A percentile compares a stretch with the other conserved stretches of the same genome.
Evolutionary conservation across 208 protist genomes (phyloP).

Genomic region (Leishmania arabica): DNA sequence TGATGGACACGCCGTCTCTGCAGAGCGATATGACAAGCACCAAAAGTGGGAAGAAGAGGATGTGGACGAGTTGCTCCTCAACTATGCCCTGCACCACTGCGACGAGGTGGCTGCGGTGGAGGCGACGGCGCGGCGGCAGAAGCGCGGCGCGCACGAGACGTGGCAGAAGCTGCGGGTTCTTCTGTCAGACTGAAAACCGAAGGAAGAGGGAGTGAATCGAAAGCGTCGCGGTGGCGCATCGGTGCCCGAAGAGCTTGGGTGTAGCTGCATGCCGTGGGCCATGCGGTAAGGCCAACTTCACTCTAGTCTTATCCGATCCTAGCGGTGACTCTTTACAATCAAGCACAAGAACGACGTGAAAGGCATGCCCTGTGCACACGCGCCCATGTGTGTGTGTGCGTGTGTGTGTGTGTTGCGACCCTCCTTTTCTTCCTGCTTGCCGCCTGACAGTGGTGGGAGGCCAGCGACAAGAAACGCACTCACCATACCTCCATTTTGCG

Average conservation of each 20-base stretch:
- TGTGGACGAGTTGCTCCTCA: conserved; percentile 42
- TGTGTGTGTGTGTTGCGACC: background rate
- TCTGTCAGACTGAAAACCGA: conserved; percentile 18
- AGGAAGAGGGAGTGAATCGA: background rate
- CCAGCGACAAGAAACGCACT: background rate
- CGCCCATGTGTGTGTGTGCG: background rate
- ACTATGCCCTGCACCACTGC: conserved; percentile 46
- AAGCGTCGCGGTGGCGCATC: background rate
- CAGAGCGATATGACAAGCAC: conserved; percentile 36
- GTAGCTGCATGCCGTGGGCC: background rate
- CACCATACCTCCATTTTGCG: background rate
- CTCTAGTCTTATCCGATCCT: background rate
- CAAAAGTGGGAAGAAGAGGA: conserved; percentile 55
- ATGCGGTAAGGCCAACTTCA: background rate
- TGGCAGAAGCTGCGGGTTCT: conserved; percentile 34
- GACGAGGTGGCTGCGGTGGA: conserved; percentile 81
- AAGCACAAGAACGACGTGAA: background rate
- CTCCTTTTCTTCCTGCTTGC: background rate
- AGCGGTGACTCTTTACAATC: background rate
- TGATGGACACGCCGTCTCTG: conserved; percentile 60
- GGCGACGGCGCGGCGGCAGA: conserved; percentile 36
- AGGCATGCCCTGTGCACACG: background rate
- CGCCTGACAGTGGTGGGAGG: background rate
- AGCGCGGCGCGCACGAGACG: conserved; percentile 41
- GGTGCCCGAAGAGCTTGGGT: background rate